A percentile compares a stretch with the other conserved stretches of the same genome.
Evolutionary conservation across 306 rosid genomes (phyloP).

Genomic region (Cucurbita maxima): DNA sequence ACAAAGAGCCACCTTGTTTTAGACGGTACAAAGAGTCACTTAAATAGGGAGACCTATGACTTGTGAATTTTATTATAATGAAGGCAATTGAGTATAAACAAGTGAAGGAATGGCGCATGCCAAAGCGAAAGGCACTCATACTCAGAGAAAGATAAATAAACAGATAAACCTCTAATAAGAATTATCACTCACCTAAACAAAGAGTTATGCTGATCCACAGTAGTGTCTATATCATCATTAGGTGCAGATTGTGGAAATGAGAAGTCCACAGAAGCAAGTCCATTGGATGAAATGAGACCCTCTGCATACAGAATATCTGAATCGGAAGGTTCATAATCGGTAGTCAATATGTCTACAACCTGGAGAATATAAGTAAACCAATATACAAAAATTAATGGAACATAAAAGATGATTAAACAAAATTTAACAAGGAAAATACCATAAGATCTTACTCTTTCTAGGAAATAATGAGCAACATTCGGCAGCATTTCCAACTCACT

Average conservation of each 20-base stretch:
- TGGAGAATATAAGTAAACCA: slow-evolving; percentile 14
- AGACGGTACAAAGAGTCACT: too few species aligned
- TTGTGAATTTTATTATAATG: not conserved
- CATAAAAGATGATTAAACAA: not conserved
- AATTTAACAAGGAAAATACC: not conserved
- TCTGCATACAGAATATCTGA: slow-evolving; percentile 84
- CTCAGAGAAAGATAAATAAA: not conserved
- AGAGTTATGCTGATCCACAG: slow-evolving; percentile 50
- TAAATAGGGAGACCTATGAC: not conserved
- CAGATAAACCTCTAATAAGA: not conserved
- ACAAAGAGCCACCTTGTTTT: too few species aligned
- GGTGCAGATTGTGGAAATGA: slow-evolving; percentile 65
- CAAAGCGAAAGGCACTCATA: not conserved
- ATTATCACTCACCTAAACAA: slow-evolving; percentile 40
- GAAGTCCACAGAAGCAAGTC: slow-evolving; percentile 83
- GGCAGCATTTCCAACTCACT: slow-evolving; percentile 89
- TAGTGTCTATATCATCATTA: slow-evolving; percentile 35
- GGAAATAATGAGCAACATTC: slow-evolving; percentile 69
- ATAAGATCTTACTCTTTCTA: slow-evolving; percentile 62
- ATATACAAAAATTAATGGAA: not conserved
- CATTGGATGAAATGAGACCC: slow-evolving; percentile 93
- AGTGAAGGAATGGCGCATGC: not conserved
- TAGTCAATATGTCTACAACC: slow-evolving; percentile 73
- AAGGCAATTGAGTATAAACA: not conserved
- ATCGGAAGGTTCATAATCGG: slow-evolving; percentile 87